Evolutionary conservation across 2,329 filamentous ascomycete genomes (phyloP), one percentile per base, ranked within the genome.

Genomic region (Didymella glomerata): DNA sequence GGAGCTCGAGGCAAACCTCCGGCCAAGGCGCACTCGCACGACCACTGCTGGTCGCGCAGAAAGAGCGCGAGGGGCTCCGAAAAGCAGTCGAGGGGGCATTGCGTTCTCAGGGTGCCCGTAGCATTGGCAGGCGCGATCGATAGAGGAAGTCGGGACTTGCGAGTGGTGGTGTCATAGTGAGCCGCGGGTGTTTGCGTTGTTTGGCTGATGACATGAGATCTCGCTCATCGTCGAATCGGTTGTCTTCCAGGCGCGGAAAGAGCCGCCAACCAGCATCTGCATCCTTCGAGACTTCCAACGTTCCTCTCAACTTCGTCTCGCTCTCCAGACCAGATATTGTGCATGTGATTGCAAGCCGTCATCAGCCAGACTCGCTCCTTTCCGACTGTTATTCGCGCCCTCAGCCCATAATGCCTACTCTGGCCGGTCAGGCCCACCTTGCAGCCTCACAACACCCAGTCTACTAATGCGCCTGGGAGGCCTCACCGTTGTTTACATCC

Each of bases 1-100:
- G 38, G 74, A 69, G 63, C 62, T 76, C 46, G 76, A 76, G 24
- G 71, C 73, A 57, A 66, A 75, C 60, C 71, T 70, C 59, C 64
- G 71, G 27, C 56, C 65, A 11, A 66, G 36, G 48, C 49, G 65
- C 30, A 67, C 28, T 49, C 60, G 67, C 28, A 67, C 62, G 20
- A 57, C 60, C 18, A 63, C 48, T 44, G 61, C 49, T 38, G 59
- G 47, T 49, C 59, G 48, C 24, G 65, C 62, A 52, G 53, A 45
- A 18, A 69, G 44, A 48, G 56, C 51, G 55, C 68, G 63, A 20
- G 64, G 57, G 53, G 59, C 60, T 65, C 61, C 56, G 38, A 69
- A 54, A 27, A 54, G 56, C 46, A 75, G 57, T 72, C 73, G 72
- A 65, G 69, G 67, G 53, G 73, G 66, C 75, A 77, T 77, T 49